phyloP scores from a whole-genome alignment of 192 early-diverging fungal species.

The Coemansia sp. region DNA sequence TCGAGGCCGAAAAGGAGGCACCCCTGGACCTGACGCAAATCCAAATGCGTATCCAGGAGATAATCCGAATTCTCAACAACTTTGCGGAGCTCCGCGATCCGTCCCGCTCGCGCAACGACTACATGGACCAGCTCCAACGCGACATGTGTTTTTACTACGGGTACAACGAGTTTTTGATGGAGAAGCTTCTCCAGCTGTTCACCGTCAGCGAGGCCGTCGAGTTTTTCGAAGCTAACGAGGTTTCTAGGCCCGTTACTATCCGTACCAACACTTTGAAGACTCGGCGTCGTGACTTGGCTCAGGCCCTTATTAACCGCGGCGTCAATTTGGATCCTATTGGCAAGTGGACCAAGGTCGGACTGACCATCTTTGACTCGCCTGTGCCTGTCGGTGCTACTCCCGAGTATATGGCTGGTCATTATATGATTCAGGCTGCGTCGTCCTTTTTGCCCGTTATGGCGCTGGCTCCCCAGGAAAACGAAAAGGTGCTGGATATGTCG shows the following conservation, averaged over 20 bases:
- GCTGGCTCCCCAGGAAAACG: slow-evolving; percentile 93
- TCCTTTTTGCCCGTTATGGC: slow-evolving; percentile 98
- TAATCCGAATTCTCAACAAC: slow-evolving; percentile 86
- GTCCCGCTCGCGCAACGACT: slow-evolving; percentile 75
- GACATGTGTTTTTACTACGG: slow-evolving; percentile 95
- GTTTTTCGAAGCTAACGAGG: slow-evolving; percentile 99
- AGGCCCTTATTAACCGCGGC: slow-evolving; percentile 93
- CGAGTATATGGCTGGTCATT: slow-evolving; percentile 98
- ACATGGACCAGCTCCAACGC: slow-evolving; percentile 84
- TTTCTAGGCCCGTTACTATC: slow-evolving; percentile 93
- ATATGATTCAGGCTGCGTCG: slow-evolving; percentile 98
- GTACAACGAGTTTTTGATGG: slow-evolving; percentile 89
- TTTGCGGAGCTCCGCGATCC: slow-evolving; percentile 85
- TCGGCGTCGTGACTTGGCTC: slow-evolving; percentile 91
- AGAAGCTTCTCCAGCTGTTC: slow-evolving; percentile 93
- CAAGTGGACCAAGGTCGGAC: slow-evolving; percentile 98
- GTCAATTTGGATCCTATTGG: slow-evolving; percentile 98
- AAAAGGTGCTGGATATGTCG: slow-evolving; percentile 96
- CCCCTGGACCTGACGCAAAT: slow-evolving; percentile 75
- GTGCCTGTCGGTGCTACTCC: slow-evolving; percentile 98
- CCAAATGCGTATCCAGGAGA: slow-evolving; percentile 88
- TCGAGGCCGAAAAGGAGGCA: slow-evolving; percentile 65
- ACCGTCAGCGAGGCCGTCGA: slow-evolving; percentile 89
- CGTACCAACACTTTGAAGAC: slow-evolving; percentile 97
- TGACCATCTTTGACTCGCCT: slow-evolving; percentile 94